Conservation (phyloP, 2,329 filamentous ascomycete species). For the Aspergillus udagawae region DNA sequence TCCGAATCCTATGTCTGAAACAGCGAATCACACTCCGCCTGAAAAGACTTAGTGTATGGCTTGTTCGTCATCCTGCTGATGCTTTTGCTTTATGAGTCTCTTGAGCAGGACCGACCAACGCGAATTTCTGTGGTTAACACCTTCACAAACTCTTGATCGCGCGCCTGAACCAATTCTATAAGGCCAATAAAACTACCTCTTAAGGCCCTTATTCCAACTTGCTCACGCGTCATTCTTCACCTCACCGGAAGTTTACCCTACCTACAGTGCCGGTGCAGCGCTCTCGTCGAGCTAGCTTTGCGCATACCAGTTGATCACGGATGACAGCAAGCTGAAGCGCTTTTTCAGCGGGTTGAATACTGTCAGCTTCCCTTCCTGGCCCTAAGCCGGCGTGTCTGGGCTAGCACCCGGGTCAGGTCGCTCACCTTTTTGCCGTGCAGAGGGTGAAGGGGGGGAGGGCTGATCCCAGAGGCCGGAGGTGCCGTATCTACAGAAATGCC, state of each 20-base stretch:
- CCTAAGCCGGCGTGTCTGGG: conserved; percentile 16
- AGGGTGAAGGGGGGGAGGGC: conserved; percentile 28
- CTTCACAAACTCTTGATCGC: not conserved
- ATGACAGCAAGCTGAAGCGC: conserved; percentile 25
- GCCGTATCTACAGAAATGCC: conserved; percentile 33
- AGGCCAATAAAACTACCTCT: not conserved
- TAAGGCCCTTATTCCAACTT: not conserved
- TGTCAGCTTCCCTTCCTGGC: conserved; percentile 24
- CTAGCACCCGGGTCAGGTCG: conserved; percentile 14
- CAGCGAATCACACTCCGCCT: not conserved
- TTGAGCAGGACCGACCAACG: not conserved
- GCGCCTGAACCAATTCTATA: not conserved
- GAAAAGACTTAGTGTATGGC: not conserved
- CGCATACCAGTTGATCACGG: conserved; percentile 13
- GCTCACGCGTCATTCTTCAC: not conserved
- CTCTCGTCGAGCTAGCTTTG: not conserved
- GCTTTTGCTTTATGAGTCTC: not conserved
- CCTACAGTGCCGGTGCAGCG: not conserved
- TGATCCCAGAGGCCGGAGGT: conserved; percentile 10
- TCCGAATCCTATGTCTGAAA: not conserved
- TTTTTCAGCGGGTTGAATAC: conserved; percentile 13
- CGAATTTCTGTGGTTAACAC: not conserved
- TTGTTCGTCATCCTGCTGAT: not conserved
- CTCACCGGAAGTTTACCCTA: not conserved
- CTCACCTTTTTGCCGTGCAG: conserved; percentile 25